Conservation (phyloP, 768 basidiomycete species). For the Lactarius tabidus region DNA sequence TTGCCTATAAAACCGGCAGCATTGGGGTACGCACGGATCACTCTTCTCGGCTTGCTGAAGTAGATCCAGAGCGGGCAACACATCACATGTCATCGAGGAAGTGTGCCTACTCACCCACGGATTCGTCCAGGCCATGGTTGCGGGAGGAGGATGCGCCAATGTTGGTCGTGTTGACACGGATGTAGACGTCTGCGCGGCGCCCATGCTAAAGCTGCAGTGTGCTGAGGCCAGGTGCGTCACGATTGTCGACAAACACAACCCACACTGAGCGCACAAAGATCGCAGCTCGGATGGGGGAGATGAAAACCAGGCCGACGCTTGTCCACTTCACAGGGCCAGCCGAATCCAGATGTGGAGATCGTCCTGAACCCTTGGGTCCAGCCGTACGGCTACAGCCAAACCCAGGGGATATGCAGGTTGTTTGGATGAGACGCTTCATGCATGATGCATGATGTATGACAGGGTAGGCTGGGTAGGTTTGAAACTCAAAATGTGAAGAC, state of each 20-base stretch:
- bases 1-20: slow-evolving; percentile 56
- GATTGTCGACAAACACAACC: slow-evolving; percentile 56
- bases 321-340: slow-evolving; percentile 59
- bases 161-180: slow-evolving; percentile 46
- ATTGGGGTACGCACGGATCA: slow-evolving; percentile 42
- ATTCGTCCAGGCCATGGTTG: slow-evolving; percentile 52
- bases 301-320: slow-evolving; percentile 40
- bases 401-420: slow-evolving; percentile 56
- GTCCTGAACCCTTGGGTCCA: slow-evolving; percentile 51
- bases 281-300: slow-evolving; percentile 32
- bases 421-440: too few species aligned
- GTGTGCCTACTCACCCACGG: slow-evolving; percentile 52
- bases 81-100: slow-evolving; percentile 66
- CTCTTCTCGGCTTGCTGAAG: slow-evolving; percentile 44
- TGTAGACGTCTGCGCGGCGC: slow-evolving; percentile 47
- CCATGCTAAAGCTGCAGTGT: slow-evolving; percentile 40
- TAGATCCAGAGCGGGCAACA: slow-evolving; percentile 41
- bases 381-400: slow-evolving; percentile 50
- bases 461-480: too few species aligned
- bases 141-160: slow-evolving; percentile 51
- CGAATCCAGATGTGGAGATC: slow-evolving; percentile 41
- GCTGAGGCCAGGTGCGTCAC: slow-evolving; percentile 38
- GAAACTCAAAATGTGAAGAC: too few species aligned
- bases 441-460: too few species aligned
- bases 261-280: slow-evolving; percentile 40